These are phyloP conservation scores for Colletotrichum endophyticum DNA, from an alignment of 2,329 filamentous ascomycete genomes.

Conservation along the genomic window DNA sequence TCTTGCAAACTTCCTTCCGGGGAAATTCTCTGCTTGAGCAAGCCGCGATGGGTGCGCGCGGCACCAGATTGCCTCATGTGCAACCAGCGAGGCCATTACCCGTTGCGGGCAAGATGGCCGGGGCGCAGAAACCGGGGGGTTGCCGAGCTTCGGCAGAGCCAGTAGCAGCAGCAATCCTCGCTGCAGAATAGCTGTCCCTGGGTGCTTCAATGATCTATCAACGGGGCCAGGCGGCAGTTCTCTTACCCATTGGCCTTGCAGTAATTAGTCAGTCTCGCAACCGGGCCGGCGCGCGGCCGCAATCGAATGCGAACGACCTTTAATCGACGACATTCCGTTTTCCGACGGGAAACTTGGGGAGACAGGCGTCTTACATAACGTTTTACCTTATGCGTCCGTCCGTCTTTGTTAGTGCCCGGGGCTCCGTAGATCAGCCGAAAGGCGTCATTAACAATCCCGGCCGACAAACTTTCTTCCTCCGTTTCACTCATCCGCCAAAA, in stretches of 20 bases:
- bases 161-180: not conserved
- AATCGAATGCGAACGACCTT: not conserved
- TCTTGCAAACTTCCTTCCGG: not conserved
- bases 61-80: not conserved
- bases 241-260: not conserved
- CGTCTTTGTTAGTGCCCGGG: not conserved
- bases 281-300: not conserved
- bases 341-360: not conserved
- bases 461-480: not conserved
- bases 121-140: not conserved
- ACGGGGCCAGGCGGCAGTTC: not conserved
- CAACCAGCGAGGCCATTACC: not conserved
- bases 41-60: not conserved
- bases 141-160: conserved; percentile 9
- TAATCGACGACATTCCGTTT: not conserved
- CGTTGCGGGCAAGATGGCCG: not conserved
- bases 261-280: not conserved
- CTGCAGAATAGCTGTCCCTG: not conserved
- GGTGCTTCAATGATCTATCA: not conserved
- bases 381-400: not conserved
- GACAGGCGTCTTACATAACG: not conserved
- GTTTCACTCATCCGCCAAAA: not conserved
- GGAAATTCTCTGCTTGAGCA: not conserved
- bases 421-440: conserved; percentile 8
- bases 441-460: not conserved